These are phyloP conservation scores for Penicillium polonicum DNA, from an alignment of 2,329 filamentous ascomycete species.

Conservation along the genomic window DNA sequence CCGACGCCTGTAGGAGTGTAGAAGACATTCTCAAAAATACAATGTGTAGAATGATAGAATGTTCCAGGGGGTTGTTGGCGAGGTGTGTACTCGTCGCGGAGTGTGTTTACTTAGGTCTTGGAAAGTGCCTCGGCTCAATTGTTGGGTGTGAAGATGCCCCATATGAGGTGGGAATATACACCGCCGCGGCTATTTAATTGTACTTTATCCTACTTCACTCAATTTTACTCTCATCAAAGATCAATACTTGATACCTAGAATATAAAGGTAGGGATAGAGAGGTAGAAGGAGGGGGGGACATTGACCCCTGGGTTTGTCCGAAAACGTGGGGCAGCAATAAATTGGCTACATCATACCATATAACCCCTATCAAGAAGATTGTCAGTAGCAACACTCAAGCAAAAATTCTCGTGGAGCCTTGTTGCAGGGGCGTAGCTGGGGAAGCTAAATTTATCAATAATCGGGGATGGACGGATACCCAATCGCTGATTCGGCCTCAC, in stretches of 20 bases:
- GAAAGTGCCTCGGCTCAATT: neutral
- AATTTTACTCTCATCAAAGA: neutral
- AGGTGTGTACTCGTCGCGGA: neutral
- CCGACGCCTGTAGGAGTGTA: slow-evolving; percentile 22
- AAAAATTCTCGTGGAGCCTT: too few species aligned
- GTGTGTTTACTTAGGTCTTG: neutral
- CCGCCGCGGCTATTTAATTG: neutral
- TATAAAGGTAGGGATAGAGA: neutral
- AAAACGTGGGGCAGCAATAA: neutral
- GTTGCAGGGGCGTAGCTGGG: too few species aligned
- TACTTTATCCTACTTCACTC: neutral
- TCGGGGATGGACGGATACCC: too few species aligned
- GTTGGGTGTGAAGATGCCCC: neutral
- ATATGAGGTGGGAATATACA: neutral
- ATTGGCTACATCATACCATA: neutral
- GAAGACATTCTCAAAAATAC: slow-evolving; percentile 1
- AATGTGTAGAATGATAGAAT: neutral
- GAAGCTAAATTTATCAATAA: too few species aligned
- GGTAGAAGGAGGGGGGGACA: neutral
- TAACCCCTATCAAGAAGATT: neutral
- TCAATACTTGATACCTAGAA: neutral
- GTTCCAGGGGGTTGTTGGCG: neutral
- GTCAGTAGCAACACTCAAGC: neutral
- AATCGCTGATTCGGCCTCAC: too few species aligned
- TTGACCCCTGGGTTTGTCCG: neutral